These are phyloP conservation scores for Leccinum fibrillosum DNA, from an alignment of 768 basidiomycete species.

Conservation along the genomic window DNA sequence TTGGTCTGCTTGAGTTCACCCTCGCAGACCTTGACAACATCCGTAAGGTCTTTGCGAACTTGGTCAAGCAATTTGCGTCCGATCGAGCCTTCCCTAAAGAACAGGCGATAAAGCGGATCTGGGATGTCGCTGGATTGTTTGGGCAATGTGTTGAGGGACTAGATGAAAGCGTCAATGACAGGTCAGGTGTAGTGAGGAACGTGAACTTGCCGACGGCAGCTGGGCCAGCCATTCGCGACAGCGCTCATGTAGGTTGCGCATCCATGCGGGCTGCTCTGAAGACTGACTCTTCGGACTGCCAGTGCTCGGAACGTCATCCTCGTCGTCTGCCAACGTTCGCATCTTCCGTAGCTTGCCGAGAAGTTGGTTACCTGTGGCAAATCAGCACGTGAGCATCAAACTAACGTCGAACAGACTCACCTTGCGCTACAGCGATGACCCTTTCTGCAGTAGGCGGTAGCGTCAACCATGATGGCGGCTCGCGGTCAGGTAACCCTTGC, in stretches of 20 bases:
- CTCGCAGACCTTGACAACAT: constrained; percentile 80
- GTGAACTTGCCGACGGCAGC: constrained; percentile 63
- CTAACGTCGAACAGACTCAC: constrained; percentile 37
- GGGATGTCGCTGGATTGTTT: constrained; percentile 67
- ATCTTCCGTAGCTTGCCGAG: constrained; percentile 90
- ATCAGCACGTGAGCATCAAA: constrained; percentile 1
- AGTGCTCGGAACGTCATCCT: constrained; percentile 57
- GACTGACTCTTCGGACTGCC: constrained; percentile 61
- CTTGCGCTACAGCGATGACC: constrained; percentile 88
- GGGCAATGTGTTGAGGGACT: constrained; percentile 64
- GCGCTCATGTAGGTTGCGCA: constrained; percentile 78
- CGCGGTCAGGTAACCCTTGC: constrained; percentile 81
- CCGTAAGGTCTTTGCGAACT: constrained; percentile 76
- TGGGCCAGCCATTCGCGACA: constrained; percentile 80
- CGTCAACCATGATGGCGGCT: constrained; percentile 93
- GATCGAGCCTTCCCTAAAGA: constrained; percentile 81
- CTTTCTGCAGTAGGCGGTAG: constrained; percentile 90
- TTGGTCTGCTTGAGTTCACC: constrained; percentile 95
- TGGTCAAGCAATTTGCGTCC: constrained; percentile 75
- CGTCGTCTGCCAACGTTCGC: constrained; percentile 84
- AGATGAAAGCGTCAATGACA: constrained; percentile 11
- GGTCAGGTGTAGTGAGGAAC: background rate
- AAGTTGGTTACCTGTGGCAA: constrained; percentile 65
- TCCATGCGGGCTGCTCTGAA: constrained; percentile 90
- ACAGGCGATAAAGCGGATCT: constrained; percentile 87